Evolutionary conservation across 2,329 filamentous ascomycete species (phyloP).

Genomic region (Fonsecaea nubica): DNA sequence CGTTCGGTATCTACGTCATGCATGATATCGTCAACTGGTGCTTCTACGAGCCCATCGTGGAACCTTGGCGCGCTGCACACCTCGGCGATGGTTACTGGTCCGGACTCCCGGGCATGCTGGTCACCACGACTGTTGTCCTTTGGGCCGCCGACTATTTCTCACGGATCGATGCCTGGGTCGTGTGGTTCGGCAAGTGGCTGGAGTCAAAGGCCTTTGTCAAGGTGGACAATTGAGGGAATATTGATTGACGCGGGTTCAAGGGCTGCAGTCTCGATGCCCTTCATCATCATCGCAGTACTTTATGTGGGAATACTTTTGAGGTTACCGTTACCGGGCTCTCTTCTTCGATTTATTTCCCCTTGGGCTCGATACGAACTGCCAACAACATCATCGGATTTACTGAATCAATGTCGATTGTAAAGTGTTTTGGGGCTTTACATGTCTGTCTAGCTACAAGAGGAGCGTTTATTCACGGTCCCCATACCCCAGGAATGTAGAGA

Average conservation of each 20-base stretch:
- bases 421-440: no score
- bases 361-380: no score
- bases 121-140: slow-evolving; percentile 27
- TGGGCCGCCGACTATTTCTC: slow-evolving; percentile 34
- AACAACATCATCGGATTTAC: no score
- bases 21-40: slow-evolving; percentile 41
- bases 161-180: slow-evolving; percentile 28
- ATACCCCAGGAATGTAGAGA: no score
- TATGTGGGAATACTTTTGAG: background rate
- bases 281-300: background rate
- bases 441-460: no score
- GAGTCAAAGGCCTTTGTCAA: slow-evolving; percentile 31
- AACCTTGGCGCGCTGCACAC: slow-evolving; percentile 22
- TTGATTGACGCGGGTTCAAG: background rate
- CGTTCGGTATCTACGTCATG: slow-evolving; percentile 56
- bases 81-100: slow-evolving; percentile 34
- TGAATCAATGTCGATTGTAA: no score
- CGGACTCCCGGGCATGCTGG: slow-evolving; percentile 23
- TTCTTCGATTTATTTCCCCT: no score
- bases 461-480: no score
- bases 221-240: slow-evolving; percentile 7
- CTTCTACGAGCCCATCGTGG: slow-evolving; percentile 22
- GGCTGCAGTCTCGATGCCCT: background rate
- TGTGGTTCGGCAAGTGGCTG: slow-evolving; percentile 23
- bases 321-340: background rate